These are phyloP conservation scores for Leishmania braziliensis DNA, from an alignment of 208 protist genomes.

Conservation along the genomic window DNA sequence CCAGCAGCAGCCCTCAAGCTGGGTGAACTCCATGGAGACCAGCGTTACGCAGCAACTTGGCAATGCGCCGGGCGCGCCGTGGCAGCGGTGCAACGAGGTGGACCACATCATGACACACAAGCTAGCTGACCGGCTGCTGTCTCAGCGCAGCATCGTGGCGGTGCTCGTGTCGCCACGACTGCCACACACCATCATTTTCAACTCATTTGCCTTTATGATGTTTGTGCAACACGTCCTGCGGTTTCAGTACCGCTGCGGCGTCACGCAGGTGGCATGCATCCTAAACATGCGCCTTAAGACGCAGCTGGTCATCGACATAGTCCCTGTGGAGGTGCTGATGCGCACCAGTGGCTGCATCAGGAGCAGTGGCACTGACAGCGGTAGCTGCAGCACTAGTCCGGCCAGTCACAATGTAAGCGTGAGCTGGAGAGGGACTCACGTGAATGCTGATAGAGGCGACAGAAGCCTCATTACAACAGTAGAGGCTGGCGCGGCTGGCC, in stretches of 20 bases:
- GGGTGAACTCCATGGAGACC: neutral
- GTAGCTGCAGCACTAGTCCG: neutral
- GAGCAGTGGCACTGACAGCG: neutral
- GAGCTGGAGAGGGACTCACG: neutral
- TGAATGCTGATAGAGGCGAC: neutral
- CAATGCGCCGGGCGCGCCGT: constrained; percentile 24
- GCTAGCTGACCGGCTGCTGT: constrained; percentile 47
- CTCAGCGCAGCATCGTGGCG: constrained; percentile 38
- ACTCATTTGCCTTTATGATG: constrained; percentile 66
- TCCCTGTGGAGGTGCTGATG: constrained; percentile 27
- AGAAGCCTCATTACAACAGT: neutral
- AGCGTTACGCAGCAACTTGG: constrained; percentile 15
- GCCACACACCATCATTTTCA: constrained; percentile 55
- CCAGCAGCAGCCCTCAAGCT: neutral
- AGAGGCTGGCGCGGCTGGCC: neutral
- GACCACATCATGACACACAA: constrained; percentile 42
- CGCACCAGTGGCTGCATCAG: neutral
- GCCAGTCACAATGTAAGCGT: neutral
- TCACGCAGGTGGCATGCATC: constrained; percentile 36
- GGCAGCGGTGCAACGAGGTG: constrained; percentile 41
- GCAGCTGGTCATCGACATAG: constrained; percentile 42
- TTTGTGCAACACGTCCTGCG: constrained; percentile 57
- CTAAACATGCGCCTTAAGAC: constrained; percentile 45
- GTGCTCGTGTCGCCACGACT: constrained; percentile 46
- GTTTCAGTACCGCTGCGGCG: constrained; percentile 29